Conservation (phyloP, 371 early-diverging fungal species). For the Encephalitozoon cuniculi region DNA sequence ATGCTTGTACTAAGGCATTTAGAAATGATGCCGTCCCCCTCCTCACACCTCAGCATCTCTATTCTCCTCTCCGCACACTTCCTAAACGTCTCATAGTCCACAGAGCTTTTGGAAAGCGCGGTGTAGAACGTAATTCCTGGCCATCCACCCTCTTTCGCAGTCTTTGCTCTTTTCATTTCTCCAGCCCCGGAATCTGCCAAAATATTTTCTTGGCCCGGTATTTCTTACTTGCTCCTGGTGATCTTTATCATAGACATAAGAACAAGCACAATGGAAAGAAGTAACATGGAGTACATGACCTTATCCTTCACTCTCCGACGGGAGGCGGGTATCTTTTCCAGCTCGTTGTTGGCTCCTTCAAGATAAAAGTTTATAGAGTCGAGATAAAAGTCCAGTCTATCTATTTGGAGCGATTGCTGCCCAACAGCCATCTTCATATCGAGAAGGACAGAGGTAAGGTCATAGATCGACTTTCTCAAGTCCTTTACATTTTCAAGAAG, state of each 20-base stretch:
- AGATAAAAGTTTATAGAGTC: constrained; percentile 40
- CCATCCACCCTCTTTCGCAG: neutral
- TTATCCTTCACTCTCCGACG: constrained; percentile 40
- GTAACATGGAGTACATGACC: constrained; percentile 34
- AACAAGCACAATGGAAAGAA: constrained; percentile 25
- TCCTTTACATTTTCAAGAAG: constrained; percentile 22
- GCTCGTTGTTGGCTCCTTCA: constrained; percentile 43
- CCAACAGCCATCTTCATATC: constrained; percentile 53
- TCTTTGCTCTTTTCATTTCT: constrained; percentile 26
- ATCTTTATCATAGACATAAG: constrained; percentile 28
- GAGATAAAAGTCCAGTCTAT: constrained; percentile 50
- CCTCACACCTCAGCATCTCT: constrained; percentile 6
- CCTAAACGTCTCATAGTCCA: constrained; percentile 36
- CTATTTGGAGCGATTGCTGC: constrained; percentile 39
- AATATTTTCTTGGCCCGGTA: neutral
- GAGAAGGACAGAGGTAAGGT: constrained; percentile 45
- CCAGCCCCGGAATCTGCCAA: neutral
- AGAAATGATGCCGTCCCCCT: neutral
- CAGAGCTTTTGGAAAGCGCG: neutral
- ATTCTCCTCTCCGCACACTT: constrained; percentile 11
- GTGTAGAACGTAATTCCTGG: constrained; percentile 36
- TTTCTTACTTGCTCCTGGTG: neutral
- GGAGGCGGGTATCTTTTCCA: constrained; percentile 33
- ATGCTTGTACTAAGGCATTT: neutral
- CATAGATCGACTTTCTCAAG: constrained; percentile 40